A percentile compares a stretch with the other conserved stretches of the same genome.
Conservation (phyloP, 1,284 basidiomycete genomes). For the Cutaneotrichosporon curvatum region DNA sequence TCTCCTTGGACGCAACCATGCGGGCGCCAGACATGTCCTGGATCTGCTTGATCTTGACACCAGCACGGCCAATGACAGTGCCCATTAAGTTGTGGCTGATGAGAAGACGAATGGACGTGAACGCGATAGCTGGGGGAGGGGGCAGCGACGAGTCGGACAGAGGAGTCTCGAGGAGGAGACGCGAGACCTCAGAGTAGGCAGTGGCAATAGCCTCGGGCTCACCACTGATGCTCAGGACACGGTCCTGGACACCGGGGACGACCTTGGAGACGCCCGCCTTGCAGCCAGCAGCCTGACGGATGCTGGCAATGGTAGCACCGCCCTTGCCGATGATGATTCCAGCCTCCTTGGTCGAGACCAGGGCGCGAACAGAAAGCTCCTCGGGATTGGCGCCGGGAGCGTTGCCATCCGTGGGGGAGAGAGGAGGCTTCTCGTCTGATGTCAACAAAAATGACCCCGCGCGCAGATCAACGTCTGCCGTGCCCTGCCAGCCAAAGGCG, state of each 20-base stretch:
- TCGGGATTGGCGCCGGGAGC: constrained; percentile 24
- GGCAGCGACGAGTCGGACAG: constrained; percentile 61
- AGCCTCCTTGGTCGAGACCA: constrained; percentile 93
- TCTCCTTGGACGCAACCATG: constrained; percentile 97
- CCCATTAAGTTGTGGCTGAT: constrained; percentile 99
- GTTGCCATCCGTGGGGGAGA: constrained; percentile 22
- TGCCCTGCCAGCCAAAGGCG: too few species aligned
- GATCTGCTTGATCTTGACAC: constrained; percentile 99
- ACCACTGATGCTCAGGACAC: constrained; percentile 88
- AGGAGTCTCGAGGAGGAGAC: constrained; percentile 70
- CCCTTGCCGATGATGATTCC: constrained; percentile 92
- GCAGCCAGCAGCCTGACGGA: constrained; percentile 88
- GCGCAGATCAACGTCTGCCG: too few species aligned
- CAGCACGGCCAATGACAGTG: constrained; percentile 92
- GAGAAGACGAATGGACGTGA: constrained; percentile 87
- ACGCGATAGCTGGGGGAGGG: constrained; percentile 58
- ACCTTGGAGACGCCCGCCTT: constrained; percentile 99
- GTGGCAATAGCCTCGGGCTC: constrained; percentile 85
- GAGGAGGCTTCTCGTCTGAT: constrained; percentile 27
- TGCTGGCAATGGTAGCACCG: constrained; percentile 93
- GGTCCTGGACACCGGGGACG: constrained; percentile 92
- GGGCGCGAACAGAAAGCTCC: constrained; percentile 76
- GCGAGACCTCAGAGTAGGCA: constrained; percentile 91
- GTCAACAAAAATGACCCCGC: too few species aligned
- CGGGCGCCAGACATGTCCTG: constrained; percentile 94